Evolutionary conservation across 148 eudicot genomes (phyloP).

Genomic region (Fagopyrum esculentum): DNA sequence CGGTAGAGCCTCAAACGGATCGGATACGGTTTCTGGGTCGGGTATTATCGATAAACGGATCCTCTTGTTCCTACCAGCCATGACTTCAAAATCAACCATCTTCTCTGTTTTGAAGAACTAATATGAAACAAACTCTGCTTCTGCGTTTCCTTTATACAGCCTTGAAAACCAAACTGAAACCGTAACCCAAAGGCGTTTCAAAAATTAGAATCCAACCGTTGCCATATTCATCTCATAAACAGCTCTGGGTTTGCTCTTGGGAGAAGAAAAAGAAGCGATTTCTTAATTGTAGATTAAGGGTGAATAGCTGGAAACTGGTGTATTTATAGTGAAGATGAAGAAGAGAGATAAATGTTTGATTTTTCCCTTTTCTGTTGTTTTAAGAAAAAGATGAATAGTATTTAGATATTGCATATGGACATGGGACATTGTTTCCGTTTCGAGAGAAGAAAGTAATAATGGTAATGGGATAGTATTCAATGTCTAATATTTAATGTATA

Average conservation of each 20-base stretch:
- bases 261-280: neutral
- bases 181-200: neutral
- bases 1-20: conserved; percentile 17
- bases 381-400: too few species aligned
- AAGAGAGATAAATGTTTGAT: neutral
- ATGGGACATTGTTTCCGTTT: too few species aligned
- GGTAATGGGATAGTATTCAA: too few species aligned
- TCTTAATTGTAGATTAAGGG: neutral
- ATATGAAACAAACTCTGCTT: neutral
- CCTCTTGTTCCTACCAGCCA: neutral
- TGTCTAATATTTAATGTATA: too few species aligned
- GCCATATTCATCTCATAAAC: neutral
- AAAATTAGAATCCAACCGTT: conserved; percentile 5
- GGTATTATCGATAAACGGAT: neutral
- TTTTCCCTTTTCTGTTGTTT: too few species aligned
- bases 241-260: neutral
- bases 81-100: neutral
- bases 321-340: neutral
- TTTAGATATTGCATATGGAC: too few species aligned
- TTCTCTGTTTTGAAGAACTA: neutral
- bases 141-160: neutral
- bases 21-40: neutral
- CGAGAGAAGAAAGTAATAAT: too few species aligned
- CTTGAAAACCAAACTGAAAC: neutral
- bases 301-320: neutral